Evolutionary conservation across 352 stramenopile genomes (phyloP), one percentile per base, ranked within the genome.

Genomic region (Peronospora destructor): DNA sequence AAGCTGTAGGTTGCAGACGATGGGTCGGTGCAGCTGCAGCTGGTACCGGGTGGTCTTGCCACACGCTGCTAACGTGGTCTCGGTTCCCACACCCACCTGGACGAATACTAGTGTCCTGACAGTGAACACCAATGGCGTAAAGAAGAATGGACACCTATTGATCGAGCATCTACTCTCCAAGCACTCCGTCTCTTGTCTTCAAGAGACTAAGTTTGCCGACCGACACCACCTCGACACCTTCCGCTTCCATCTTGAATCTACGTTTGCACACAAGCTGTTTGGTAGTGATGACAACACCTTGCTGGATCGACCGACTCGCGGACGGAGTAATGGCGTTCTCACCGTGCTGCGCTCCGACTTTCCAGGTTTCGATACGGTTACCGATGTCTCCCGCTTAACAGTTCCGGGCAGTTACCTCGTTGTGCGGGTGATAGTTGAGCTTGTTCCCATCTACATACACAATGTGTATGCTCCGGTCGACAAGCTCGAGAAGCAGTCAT

Each of bases 91-190:
- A 4, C 4, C 7, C 26, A 29, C 33, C 13, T 44, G 26, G 26
- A 29, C 4, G 4, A 29, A 29, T 29, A 7, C 7, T 29, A 29
- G 26, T 7, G 19, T 44, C 30, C 17, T 44, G 1, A 30, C 37
- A n/a, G 17, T 44, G 19, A 44, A 44, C 19, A 29, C 37, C 8
- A 44, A 44, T n/a, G 37, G 37, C 11, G 30, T 29, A 7, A 30
- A 29, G 19, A 26, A 44, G 19, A 44, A 30, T 19, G 19, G 19
- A 0, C 19, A 30, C 14, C 19, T 44, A 3, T 10, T 44, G n/a
- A 44, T 44, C 14, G 19, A 44, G 17, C 1, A 14, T 10, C 1
- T 44, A 6, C 37, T 44, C 17, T 29, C 17, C 17, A 30, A 44
- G 19, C 6, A 44, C 37, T 44, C 19, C 2, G 2, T 44, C 7